A percentile compares a stretch with the other conserved stretches of the same genome.
phyloP scores from a whole-genome alignment of 192 early-diverging fungal species.

The Coemansia furcata region DNA sequence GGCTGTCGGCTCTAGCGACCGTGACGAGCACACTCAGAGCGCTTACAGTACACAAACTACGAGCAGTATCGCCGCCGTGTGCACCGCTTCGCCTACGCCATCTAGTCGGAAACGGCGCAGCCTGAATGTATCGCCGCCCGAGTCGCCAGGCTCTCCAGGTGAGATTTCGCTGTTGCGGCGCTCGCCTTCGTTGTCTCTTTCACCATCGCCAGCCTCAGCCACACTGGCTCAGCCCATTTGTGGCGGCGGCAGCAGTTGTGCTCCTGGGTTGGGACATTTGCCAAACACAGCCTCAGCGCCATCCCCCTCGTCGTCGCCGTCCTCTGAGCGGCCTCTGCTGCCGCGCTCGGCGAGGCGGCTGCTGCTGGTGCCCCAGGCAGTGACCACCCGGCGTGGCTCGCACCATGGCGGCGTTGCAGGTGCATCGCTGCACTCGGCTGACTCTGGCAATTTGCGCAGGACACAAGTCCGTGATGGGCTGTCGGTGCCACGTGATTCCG shows the following conservation, averaged over 20 bases:
- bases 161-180: background rate
- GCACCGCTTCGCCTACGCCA: background rate
- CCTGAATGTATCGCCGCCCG: constrained; percentile 5
- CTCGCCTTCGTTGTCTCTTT: background rate
- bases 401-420: background rate
- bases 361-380: background rate
- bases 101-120: constrained; percentile 15
- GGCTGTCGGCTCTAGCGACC: constrained; percentile 8
- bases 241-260: constrained; percentile 3
- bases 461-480: background rate
- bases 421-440: background rate
- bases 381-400: background rate
- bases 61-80: background rate
- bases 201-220: constrained; percentile 1
- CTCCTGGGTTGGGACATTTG: background rate
- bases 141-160: background rate
- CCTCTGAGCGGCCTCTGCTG: background rate
- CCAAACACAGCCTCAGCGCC: background rate
- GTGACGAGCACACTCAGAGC: background rate
- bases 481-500: background rate
- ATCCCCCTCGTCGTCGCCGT: background rate
- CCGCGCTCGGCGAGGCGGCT: constrained; percentile 1
- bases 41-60: background rate
- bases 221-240: background rate
- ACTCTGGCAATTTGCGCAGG: constrained; percentile 17